These are phyloP conservation scores for Bondarzewia mesenterica DNA, from an alignment of 1,284 basidiomycete species.

Conservation along the genomic window DNA sequence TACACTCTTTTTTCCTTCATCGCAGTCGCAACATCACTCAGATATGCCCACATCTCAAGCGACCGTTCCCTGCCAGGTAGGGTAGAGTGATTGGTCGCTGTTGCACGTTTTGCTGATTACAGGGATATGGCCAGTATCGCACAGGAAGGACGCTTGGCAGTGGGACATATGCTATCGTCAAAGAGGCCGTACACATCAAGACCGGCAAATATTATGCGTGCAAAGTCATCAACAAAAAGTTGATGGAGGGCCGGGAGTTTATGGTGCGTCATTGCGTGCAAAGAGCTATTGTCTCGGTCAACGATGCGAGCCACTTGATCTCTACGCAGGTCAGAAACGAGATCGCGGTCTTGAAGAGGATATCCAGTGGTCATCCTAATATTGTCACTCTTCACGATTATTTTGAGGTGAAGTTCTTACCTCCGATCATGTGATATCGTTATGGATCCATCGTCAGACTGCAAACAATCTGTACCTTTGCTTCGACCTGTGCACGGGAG, in stretches of 20 bases:
- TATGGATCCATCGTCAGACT: conserved; percentile 41
- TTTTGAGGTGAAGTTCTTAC: conserved; percentile 65
- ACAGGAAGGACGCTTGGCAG: conserved; percentile 90
- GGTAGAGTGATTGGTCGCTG: conserved; percentile 11
- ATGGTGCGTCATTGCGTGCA: conserved; percentile 49
- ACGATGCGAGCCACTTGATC: neutral
- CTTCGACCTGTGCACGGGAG: conserved; percentile 96
- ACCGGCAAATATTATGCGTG: conserved; percentile 84
- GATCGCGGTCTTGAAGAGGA: conserved; percentile 90
- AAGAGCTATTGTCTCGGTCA: neutral
- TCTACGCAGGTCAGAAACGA: conserved; percentile 82
- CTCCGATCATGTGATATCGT: neutral
- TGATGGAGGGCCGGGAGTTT: conserved; percentile 90
- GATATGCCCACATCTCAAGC: conserved; percentile 11
- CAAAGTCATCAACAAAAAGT: conserved; percentile 95
- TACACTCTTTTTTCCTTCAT: neutral
- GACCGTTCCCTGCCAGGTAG: conserved; percentile 60
- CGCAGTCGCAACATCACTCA: neutral
- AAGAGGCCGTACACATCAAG: conserved; percentile 94
- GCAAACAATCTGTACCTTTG: conserved; percentile 92
- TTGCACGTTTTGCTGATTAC: conserved; percentile 9
- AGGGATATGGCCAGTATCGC: conserved; percentile 55
- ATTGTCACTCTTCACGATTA: conserved; percentile 94
- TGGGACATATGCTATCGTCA: conserved; percentile 88
- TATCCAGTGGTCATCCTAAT: conserved; percentile 87